Base-by-base conservation (phyloP, 164 flowering plant genomes). In the Piper longum region DNA sequence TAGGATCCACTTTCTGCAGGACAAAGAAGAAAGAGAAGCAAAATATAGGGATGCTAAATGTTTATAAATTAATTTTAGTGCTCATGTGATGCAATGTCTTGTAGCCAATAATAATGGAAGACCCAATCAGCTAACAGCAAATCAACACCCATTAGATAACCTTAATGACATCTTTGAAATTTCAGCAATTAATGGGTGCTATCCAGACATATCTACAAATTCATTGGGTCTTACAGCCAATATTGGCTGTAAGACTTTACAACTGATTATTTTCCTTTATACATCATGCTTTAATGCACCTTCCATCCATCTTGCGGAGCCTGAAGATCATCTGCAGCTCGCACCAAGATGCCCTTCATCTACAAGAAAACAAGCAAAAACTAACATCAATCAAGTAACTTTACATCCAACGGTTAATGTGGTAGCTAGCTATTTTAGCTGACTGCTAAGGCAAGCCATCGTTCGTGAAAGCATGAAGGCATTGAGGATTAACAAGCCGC, bases 271-370 rank as follows among this genome's bases (percentile, higher is more conserved):
- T 26, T 26, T 26, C 36, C 36, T 26, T 26, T 26, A 26, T 26
- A 26, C 36, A 26, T 26, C 36, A 26, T 26, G 36, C 36, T 26
- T 26, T 26, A 26, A 54, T 66, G 56, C 56, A 89, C 98, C 93
- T 79, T 88, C 41, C 97, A 83, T 67, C 87, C 97, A 65, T 88
- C 97, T 74, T 93, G 97, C 69, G 88, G 91, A 56, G 87, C 87
- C 74, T 77, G 71, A 64, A 93, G 70, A 65, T 75, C 97, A 74
- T 89, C 83, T 0, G 66, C 81, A 63, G 96, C 97, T 63, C 97
- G 80, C 55, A 71, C 39, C 69, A 92, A 67, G 65, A 86, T 82
- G 61, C 98, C 99, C 76, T 93, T 97, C 26, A 93, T 81, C 98
- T 92, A 70, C 40, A 71, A 44, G n/a, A 18, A 64, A 4, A 56